These are phyloP conservation scores for Mucor circinelloides DNA, from an alignment of 371 early-diverging fungal species.

Conservation along the genomic window DNA sequence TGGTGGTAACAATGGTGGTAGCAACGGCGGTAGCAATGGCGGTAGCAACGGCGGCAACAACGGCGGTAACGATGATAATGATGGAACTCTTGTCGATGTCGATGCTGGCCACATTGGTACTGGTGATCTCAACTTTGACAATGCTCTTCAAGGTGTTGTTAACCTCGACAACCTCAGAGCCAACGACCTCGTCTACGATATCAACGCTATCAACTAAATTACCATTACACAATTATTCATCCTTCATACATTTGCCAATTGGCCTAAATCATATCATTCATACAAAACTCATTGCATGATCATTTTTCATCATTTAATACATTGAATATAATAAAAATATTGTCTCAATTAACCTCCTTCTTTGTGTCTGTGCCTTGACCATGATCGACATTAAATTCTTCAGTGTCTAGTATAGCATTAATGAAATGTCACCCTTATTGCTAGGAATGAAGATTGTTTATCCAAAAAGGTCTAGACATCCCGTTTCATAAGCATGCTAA, in stretches of 20 bases:
- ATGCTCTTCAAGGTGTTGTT: neutral
- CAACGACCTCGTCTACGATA: neutral
- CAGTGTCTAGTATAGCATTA: neutral
- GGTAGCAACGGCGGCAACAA: neutral
- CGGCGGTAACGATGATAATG: neutral
- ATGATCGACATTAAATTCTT: neutral
- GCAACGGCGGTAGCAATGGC: neutral
- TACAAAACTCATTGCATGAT: neutral
- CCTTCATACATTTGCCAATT: neutral
- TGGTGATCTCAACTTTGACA: slow-evolving; percentile 2
- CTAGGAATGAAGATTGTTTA: too few relatives aligned
- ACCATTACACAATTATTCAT: neutral
- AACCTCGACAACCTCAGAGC: neutral
- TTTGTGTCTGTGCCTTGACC: neutral
- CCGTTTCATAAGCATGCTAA: too few relatives aligned
- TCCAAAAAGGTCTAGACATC: too few relatives aligned
- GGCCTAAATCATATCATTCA: neutral
- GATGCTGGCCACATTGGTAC: slow-evolving; percentile 2
- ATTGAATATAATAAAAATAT: neutral
- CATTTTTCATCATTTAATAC: neutral
- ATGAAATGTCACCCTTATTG: neutral
- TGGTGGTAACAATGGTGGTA: neutral
- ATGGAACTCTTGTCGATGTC: slow-evolving; percentile 1
- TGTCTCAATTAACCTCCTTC: neutral
- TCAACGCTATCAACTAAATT: neutral